Conservation (phyloP, 2,329 filamentous ascomycete species). For the Penicillium sp. region DNA sequence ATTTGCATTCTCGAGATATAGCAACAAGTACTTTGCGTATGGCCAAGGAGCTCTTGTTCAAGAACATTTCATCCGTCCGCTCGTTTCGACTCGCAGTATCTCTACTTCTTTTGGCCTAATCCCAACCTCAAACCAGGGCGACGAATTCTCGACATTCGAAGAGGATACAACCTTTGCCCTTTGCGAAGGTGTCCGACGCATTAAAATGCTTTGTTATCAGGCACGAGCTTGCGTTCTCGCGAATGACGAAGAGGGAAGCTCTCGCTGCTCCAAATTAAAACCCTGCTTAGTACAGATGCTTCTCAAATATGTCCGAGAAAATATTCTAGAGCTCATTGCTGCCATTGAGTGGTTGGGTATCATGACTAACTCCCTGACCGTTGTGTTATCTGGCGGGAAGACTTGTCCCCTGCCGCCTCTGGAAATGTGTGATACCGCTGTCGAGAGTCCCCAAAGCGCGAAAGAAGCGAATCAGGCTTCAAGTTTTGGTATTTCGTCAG, state of each 20-base stretch:
- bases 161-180: slow-evolving; percentile 7
- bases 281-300: not conserved
- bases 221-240: slow-evolving; percentile 7
- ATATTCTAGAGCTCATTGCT: slow-evolving; percentile 9
- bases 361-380: slow-evolving; percentile 5
- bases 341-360: slow-evolving; percentile 8
- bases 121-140: not conserved
- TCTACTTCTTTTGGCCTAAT: slow-evolving; percentile 2
- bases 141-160: not conserved
- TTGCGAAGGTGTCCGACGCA: slow-evolving; percentile 5
- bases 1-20: slow-evolving; percentile 11
- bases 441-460: not conserved
- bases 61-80: slow-evolving; percentile 14
- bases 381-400: not conserved
- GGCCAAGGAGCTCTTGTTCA: slow-evolving; percentile 22
- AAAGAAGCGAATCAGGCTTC: not conserved
- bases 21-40: slow-evolving; percentile 18
- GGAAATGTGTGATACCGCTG: slow-evolving; percentile 2
- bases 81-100: slow-evolving; percentile 4
- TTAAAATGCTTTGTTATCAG: slow-evolving; percentile 5
- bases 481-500: not conserved
- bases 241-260: not conserved
- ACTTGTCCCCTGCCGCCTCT: not conserved
- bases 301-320: not conserved
- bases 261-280: not conserved